Conservation (phyloP, 2,329 filamentous ascomycete species). For the Madurella mycetomatis region DNA sequence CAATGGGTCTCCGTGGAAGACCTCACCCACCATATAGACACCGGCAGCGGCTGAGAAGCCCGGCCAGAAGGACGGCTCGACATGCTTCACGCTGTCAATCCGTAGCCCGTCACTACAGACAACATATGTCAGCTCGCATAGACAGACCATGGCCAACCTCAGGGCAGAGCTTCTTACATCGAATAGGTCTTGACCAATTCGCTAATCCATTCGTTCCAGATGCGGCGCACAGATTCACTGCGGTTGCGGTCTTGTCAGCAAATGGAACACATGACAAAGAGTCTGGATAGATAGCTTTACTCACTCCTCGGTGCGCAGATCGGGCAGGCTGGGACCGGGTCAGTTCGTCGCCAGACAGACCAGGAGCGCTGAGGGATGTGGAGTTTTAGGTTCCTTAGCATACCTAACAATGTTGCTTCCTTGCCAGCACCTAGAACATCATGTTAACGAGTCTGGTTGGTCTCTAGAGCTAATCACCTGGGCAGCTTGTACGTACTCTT, state of each 20-base stretch:
- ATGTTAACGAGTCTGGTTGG: neutral
- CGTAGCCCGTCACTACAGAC: conserved; percentile 45
- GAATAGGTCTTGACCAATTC: conserved; percentile 22
- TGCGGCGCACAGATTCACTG: conserved; percentile 15
- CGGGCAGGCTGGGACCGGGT: conserved; percentile 38
- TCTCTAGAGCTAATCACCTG: too few species aligned
- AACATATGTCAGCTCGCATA: neutral
- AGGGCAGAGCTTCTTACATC: conserved; percentile 13
- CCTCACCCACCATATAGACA: conserved; percentile 48
- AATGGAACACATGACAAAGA: neutral
- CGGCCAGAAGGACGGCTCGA: conserved; percentile 46
- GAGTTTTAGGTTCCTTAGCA: neutral
- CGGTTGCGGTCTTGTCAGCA: neutral
- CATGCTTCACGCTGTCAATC: conserved; percentile 46
- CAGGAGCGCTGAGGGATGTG: too few species aligned
- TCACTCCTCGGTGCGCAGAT: conserved; percentile 44
- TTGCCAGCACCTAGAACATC: conserved; percentile 41
- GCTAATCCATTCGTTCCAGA: conserved; percentile 26
- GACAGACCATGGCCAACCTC: neutral
- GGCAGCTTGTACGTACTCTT: conserved; percentile 13
- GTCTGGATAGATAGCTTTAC: neutral
- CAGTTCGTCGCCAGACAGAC: neutral
- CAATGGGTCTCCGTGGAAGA: conserved; percentile 42
- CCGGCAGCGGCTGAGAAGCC: conserved; percentile 42
- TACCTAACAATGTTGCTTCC: conserved; percentile 40